These are phyloP conservation scores for Dipteronia sinensis DNA, from an alignment of 345 rosid genomes.

Conservation along the genomic window DNA sequence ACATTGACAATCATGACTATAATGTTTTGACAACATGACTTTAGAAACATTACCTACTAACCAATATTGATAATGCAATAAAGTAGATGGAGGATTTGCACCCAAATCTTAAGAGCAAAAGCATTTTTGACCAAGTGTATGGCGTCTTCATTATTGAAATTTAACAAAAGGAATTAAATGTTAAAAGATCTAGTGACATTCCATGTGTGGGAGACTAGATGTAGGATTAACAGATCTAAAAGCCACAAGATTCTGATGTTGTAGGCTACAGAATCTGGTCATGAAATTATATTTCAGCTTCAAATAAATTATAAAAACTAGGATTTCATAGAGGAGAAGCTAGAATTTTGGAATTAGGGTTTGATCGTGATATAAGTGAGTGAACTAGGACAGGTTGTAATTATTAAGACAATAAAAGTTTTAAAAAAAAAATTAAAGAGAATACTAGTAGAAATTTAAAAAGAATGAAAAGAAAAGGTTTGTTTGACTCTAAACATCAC, in stretches of 20 bases:
- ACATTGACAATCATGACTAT: constrained; percentile 23
- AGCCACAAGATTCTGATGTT: background rate
- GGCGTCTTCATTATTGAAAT: background rate
- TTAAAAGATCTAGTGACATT: background rate
- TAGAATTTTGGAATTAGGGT: background rate
- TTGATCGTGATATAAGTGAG: background rate
- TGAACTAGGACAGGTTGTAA: background rate
- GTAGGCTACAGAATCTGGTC: background rate
- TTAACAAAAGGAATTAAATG: background rate
- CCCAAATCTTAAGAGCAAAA: background rate
- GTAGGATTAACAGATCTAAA: background rate
- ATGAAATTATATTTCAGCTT: background rate
- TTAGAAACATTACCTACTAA: background rate
- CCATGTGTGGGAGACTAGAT: background rate
- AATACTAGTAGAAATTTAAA: background rate
- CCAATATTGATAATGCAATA: background rate
- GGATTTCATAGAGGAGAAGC: background rate
- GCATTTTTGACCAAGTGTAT: background rate
- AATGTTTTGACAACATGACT: background rate
- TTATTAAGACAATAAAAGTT: background rate
- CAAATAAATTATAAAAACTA: background rate
- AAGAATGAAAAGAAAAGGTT: background rate
- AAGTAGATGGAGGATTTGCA: background rate
- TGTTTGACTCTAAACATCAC: background rate
- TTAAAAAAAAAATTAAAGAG: background rate